These are phyloP conservation scores for Lupinus albus DNA, from an alignment of 306 rosid genomes.

Conservation along the genomic window DNA sequence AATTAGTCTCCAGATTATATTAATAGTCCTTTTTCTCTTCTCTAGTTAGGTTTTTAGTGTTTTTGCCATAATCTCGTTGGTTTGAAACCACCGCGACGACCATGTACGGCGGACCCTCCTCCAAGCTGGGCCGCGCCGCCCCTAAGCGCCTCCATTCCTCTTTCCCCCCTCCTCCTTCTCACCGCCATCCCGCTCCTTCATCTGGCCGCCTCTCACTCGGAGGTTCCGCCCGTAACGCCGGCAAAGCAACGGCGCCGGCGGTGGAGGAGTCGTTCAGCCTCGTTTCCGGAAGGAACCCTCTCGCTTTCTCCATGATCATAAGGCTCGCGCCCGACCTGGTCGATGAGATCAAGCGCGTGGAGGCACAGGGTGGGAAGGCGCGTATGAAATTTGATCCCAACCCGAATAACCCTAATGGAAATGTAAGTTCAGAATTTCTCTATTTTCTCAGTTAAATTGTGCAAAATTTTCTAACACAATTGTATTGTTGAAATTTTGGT, in stretches of 20 bases:
- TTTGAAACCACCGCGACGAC: not conserved
- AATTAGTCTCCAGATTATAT: too few relatives aligned
- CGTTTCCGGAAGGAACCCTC: conserved; percentile 68
- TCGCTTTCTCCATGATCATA: conserved; percentile 83
- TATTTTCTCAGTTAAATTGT: not conserved
- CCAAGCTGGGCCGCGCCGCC: conserved; percentile 86
- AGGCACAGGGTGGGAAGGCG: conserved; percentile 78
- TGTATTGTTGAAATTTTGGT: not conserved
- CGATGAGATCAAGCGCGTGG: conserved; percentile 94
- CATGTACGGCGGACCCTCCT: conserved; percentile 81
- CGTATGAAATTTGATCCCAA: conserved; percentile 73
- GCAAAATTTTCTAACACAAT: not conserved
- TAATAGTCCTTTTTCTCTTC: too few relatives aligned
- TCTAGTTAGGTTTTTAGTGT: not conserved
- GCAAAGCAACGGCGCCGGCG: conserved; percentile 44
- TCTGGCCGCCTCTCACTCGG: conserved; percentile 67
- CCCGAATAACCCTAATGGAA: conserved; percentile 61
- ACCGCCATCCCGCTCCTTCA: conserved; percentile 52
- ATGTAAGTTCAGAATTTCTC: conserved; percentile 52
- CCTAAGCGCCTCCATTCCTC: conserved; percentile 60
- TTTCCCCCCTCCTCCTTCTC: conserved; percentile 57
- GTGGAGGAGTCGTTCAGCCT: conserved; percentile 80
- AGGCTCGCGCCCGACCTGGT: conserved; percentile 79
- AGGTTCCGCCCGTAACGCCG: conserved; percentile 51
- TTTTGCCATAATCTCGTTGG: not conserved